Base-by-base conservation (phyloP, 2,329 filamentous ascomycete genomes). In the Sarocladium oryzae region DNA sequence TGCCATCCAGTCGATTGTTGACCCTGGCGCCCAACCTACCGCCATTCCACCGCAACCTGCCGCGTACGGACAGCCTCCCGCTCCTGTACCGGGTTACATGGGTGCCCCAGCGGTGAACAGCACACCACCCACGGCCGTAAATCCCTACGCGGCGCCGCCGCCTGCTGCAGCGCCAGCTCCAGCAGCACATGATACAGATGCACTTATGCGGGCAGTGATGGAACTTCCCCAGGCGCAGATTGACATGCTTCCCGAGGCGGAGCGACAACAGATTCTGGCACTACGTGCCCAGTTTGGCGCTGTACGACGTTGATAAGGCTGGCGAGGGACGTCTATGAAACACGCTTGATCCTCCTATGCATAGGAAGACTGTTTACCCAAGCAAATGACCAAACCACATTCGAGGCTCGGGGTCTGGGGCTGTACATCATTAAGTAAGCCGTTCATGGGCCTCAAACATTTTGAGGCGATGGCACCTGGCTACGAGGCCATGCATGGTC, bases 191-290 rank as follows among this genome's bases (percentile, higher is more conserved):
- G 81, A 86, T 53, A 81, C 87, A 37, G 84, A 88, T 45, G 82
- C 84, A 38, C 76, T 96, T 51, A 84, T 96, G 65, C 81, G 86
- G 56, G 87, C 90, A 60, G 86, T 96, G 45, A 76, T 96, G 72
- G 81, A 79, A 51, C 82, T 96, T 72, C 81, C 89, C 2, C 86
- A 88, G 61, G 78, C 88, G 53, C 82, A 88, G 52, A 90, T 97
- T 58, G 86, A 92, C 63, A 79, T 82, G 61, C 72, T 96, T 46
- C 83, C 86, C 5, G 86, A 89, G 33, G 79, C 81, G 18, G 85
- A 93, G 61, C 78, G 86, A 51, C 79, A 81, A 54, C 89, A 96
- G 66, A 85, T 97, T 51, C 78, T 96, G 72, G 76, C 84, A 33
- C 72, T 96, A 52, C 78, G 89, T 51, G 83, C 85, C 56, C 77